Evolutionary conservation across 2,329 filamentous ascomycete genomes (phyloP).

Genomic region (Podosphaera xanthii): DNA sequence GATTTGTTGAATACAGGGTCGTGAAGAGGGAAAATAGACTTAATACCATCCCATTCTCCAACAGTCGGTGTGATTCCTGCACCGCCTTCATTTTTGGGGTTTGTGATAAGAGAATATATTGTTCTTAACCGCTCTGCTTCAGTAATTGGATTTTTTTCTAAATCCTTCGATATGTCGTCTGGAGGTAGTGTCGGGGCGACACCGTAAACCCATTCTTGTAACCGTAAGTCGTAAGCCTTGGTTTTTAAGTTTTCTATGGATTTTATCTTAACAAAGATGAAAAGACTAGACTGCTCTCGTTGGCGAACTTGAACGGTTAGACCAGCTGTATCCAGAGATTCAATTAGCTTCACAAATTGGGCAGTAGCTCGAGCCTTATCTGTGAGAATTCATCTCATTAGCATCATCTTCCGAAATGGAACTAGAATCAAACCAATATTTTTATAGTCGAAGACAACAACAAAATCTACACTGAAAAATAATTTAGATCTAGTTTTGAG

Average conservation of each 20-base stretch:
- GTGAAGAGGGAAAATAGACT: conserved; percentile 58
- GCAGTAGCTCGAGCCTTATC: conserved; percentile 32
- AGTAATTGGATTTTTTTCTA: conserved; percentile 53
- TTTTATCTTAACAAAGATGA: conserved; percentile 65
- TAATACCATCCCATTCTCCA: conserved; percentile 50
- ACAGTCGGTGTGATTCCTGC: conserved; percentile 50
- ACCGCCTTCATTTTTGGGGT: conserved; percentile 49
- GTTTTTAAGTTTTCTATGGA: conserved; percentile 52
- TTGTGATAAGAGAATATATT: conserved; percentile 66
- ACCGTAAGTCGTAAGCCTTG: conserved; percentile 66
- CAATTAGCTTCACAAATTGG: conserved; percentile 56
- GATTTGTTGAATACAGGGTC: conserved; percentile 51
- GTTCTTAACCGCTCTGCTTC: conserved; percentile 75
- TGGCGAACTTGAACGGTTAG: conserved; percentile 70
- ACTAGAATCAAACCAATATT: background rate
- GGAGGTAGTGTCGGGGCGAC: conserved; percentile 57
- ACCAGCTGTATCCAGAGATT: conserved; percentile 55
- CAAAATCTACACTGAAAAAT: background rate
- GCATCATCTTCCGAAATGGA: background rate
- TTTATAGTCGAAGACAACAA: background rate
- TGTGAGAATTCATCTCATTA: conserved; percentile 12
- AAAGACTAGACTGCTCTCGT: conserved; percentile 49
- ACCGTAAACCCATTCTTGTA: conserved; percentile 86
- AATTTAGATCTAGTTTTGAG: background rate
- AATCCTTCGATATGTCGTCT: conserved; percentile 43